These are phyloP conservation scores for Imleria badia DNA, from an alignment of 768 basidiomycete species.

Conservation along the genomic window DNA sequence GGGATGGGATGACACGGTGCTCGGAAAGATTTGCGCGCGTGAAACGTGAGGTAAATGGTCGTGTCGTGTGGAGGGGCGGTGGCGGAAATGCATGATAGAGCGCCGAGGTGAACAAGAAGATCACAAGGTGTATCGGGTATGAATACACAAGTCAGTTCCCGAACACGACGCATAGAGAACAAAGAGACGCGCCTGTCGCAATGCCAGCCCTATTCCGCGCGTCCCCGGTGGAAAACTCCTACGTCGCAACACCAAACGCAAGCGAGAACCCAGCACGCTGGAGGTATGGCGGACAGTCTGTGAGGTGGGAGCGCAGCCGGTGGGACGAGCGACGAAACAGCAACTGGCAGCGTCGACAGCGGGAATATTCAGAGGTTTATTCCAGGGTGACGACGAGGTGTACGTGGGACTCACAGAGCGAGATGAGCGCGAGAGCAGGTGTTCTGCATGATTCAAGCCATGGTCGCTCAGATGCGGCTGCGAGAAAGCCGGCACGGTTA, in stretches of 20 bases:
- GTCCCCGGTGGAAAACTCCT: slow-evolving; percentile 41
- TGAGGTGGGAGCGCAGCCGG: slow-evolving; percentile 30
- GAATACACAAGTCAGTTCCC: not conserved
- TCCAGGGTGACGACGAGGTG: not conserved
- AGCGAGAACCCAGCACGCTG: slow-evolving; percentile 44
- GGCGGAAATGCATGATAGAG: too few species aligned
- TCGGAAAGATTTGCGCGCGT: slow-evolving; percentile 32
- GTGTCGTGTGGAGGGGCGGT: not conserved
- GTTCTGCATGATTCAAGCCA: slow-evolving; percentile 17
- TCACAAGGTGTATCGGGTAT: too few species aligned
- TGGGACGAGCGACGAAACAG: slow-evolving; percentile 37
- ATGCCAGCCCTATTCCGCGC: too few species aligned
- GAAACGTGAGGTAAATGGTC: slow-evolving; percentile 42
- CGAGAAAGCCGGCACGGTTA: too few species aligned
- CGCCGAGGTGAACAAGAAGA: too few species aligned
- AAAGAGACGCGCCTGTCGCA: slow-evolving; percentile 39
- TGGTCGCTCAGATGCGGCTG: slow-evolving; percentile 20
- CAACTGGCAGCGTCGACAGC: slow-evolving; percentile 29
- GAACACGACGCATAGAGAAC: not conserved
- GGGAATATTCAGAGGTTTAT: not conserved
- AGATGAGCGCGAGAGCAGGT: slow-evolving; percentile 32
- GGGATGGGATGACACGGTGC: slow-evolving; percentile 34
- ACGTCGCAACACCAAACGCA: slow-evolving; percentile 45
- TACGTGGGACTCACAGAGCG: slow-evolving; percentile 36
- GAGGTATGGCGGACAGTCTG: slow-evolving; percentile 42